Evolutionary conservation across 768 basidiomycete genomes (phyloP).

Genomic region (Pulveroboletus frians): DNA sequence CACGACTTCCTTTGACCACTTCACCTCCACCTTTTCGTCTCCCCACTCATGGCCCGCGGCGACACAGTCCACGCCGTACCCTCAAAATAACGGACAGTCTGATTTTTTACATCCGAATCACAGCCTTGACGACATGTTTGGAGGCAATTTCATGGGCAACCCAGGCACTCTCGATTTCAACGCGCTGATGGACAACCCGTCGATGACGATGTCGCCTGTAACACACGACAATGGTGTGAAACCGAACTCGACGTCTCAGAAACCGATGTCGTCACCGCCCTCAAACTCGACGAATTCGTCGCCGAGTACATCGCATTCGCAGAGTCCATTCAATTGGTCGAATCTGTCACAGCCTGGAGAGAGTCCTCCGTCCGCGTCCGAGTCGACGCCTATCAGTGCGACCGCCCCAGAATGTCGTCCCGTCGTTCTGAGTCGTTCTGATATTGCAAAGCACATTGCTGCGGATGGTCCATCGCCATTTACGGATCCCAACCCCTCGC

Average conservation of each 20-base stretch:
- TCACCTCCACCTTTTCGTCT: conserved; percentile 42
- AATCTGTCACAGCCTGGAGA: conserved; percentile 21
- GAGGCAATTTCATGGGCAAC: conserved; percentile 32
- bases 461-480: conserved; percentile 61
- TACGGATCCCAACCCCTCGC: conserved; percentile 20
- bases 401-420: conserved; percentile 19
- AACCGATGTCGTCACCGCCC: conserved; percentile 11
- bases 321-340: conserved; percentile 27
- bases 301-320: conserved; percentile 21
- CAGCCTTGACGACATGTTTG: conserved; percentile 44
- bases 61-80: conserved; percentile 14
- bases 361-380: conserved; percentile 38
- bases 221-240: conserved; percentile 35
- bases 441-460: conserved; percentile 47
- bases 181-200: conserved; percentile 29
- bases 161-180: conserved; percentile 33
- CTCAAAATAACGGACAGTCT: conserved; percentile 18
- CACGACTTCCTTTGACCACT: conserved; percentile 30
- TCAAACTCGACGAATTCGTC: conserved; percentile 23
- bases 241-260: conserved; percentile 11
- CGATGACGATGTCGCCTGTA: conserved; percentile 39
- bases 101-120: conserved; percentile 24
- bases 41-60: conserved; percentile 23
- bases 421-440: conserved; percentile 38
- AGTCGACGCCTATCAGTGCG: conserved; percentile 22